Base-by-base conservation (phyloP, 2,329 filamentous ascomycete genomes). In the Coniochaeta ligniaria region DNA sequence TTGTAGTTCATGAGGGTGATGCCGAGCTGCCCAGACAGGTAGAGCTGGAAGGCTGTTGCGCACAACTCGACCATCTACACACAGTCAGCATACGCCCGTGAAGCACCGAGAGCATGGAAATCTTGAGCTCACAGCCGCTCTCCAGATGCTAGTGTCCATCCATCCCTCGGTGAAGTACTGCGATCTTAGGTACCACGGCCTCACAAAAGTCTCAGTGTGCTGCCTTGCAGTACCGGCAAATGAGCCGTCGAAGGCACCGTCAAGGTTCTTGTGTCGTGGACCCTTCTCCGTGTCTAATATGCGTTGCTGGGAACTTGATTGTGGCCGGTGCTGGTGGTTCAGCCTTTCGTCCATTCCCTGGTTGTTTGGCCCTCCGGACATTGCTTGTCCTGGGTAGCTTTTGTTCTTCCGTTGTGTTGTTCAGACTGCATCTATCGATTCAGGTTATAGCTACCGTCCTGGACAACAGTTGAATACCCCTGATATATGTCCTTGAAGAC, bases 201-300 rank as follows among this genome's bases (percentile, higher is more conserved):
- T 50, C 22, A 38, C 3, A 28, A 62, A 59, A 17, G 45, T 33
- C 12, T 57, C 50, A 28, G 43, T 58, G 7, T n/a, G 33, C 14
- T 56, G 57, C 11, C 63, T 60, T 57, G 61, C 62, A 14, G 58
- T 63, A 28, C 64, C 66, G 14, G 63, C 65, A 57, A 70, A 68
- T 2, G 66, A 69, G 55, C 64, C 67, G 33, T 60, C 60, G 38
- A 59, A 57, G 83, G 66, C 91, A 91, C 69, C 84, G 82, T 11
- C 77, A 2, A 26, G 20, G 43, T 47, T 47, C 22, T 24, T 22
- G 24, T 26, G 20, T 12, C 17, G 20, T 26, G 9, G 43, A 9
- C 43, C 43, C 22, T 47, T 47, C 43, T 47, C 43, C 11, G 24
- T 47, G 20, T 24, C 43, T 26, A 20, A 6, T 16, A 47, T 16